Conservation (phyloP, 1,139 yeast species). For the Pichia inconspicua region DNA sequence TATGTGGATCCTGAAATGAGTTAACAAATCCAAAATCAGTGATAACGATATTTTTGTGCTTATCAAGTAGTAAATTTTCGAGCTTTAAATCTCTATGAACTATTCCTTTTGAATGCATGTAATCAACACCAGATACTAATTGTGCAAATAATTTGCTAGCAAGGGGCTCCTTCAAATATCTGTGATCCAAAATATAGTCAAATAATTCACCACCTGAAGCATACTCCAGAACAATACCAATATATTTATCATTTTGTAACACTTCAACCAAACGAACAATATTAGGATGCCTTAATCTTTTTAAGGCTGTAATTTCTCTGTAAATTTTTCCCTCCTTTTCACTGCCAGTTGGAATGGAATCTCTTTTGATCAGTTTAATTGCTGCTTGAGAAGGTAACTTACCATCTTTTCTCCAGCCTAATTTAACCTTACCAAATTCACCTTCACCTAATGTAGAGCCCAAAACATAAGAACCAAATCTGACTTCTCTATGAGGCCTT, state of each 20-base stretch:
- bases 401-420: constrained; percentile 92
- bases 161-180: constrained; percentile 73
- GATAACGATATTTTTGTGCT: constrained; percentile 70
- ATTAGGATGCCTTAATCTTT: constrained; percentile 83
- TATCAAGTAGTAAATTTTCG: constrained; percentile 65
- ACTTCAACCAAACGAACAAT: constrained; percentile 89
- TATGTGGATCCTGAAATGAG: constrained; percentile 45
- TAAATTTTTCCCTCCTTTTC: constrained; percentile 84
- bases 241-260: constrained; percentile 86
- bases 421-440: constrained; percentile 92
- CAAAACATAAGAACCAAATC: constrained; percentile 80
- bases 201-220: constrained; percentile 97
- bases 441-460: constrained; percentile 98
- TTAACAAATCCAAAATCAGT: constrained; percentile 91
- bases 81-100: constrained; percentile 76
- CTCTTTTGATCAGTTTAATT: constrained; percentile 82
- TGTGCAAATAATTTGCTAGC: constrained; percentile 91
- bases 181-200: constrained; percentile 81
- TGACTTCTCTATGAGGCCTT: constrained; percentile 44
- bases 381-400: constrained; percentile 81
- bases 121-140: constrained; percentile 86
- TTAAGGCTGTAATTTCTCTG: constrained; percentile 86
- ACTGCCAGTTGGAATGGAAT: constrained; percentile 72
- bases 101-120: constrained; percentile 76
- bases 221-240: constrained; percentile 91